Conservation (phyloP, 805 yeast genomes). For the Ogataea degrootiae region DNA sequence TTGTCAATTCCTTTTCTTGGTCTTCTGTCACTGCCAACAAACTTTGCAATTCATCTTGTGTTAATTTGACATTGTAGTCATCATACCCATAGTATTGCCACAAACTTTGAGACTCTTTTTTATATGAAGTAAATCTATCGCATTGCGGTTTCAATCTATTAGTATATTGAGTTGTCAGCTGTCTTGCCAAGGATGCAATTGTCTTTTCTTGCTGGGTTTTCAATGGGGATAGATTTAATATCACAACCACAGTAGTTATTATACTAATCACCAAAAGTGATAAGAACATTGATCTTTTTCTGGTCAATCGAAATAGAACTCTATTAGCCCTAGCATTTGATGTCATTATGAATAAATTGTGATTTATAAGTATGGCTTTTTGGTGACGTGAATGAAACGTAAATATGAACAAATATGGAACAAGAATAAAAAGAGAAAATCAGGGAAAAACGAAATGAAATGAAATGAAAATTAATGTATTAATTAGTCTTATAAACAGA, state of each 20-base stretch:
- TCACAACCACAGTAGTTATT: constrained; percentile 1
- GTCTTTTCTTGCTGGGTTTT: constrained; percentile 11
- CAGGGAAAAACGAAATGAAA: too few relatives aligned
- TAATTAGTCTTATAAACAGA: too few relatives aligned
- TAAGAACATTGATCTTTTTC: constrained; percentile 1
- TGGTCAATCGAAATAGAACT: constrained; percentile 1
- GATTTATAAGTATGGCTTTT: too few relatives aligned
- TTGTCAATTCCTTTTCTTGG: constrained; percentile 23
- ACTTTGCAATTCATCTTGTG: constrained; percentile 15
- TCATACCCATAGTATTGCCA: constrained; percentile 31
- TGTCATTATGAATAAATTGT: background rate
- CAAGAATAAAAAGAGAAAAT: too few relatives aligned
- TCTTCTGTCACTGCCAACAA: constrained; percentile 17
- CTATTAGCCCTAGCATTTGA: background rate
- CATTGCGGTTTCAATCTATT: constrained; percentile 19
- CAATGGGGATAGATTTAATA: constrained; percentile 8
- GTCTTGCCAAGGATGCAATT: constrained; percentile 12
- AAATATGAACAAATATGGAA: too few relatives aligned
- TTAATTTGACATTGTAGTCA: constrained; percentile 18
- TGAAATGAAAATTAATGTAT: too few relatives aligned
- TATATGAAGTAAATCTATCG: constrained; percentile 23
- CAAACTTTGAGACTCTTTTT: constrained; percentile 14
- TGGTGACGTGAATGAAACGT: too few relatives aligned
- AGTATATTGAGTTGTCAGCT: constrained; percentile 8
- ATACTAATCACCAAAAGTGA: background rate